These are phyloP conservation scores for Straminergon stramineum DNA, from an alignment of 225 moss, liverwort and hornwort genomes.

Conservation along the genomic window DNA sequence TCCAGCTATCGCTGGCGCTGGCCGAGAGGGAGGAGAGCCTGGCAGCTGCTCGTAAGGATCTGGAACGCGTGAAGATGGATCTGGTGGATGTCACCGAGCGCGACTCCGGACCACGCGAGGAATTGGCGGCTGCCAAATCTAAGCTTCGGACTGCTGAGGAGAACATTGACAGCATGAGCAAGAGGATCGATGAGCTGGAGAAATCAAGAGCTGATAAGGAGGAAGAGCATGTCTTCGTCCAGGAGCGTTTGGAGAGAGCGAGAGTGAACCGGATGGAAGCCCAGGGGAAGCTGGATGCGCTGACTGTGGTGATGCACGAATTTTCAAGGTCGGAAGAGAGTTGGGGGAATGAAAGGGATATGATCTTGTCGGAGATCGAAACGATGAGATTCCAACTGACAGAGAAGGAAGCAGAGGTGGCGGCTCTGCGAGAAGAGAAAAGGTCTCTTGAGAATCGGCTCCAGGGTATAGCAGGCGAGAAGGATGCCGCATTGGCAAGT, in stretches of 20 bases:
- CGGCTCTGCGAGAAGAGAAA: slow-evolving; percentile 10
- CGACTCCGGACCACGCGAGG: background rate
- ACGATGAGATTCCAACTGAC: background rate
- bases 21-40: slow-evolving; percentile 16
- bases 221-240: slow-evolving; percentile 1
- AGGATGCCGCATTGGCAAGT: slow-evolving; percentile 10
- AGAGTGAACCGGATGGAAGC: slow-evolving; percentile 8
- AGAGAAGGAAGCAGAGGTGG: slow-evolving; percentile 3
- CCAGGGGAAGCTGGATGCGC: slow-evolving; percentile 40
- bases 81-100: background rate
- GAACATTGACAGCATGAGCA: slow-evolving; percentile 14
- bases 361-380: slow-evolving; percentile 11
- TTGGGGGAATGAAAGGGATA: slow-evolving; percentile 22
- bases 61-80: slow-evolving; percentile 10
- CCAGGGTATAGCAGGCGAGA: background rate
- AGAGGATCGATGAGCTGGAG: slow-evolving; percentile 22
- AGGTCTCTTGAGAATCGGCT: slow-evolving; percentile 12
- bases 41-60: slow-evolving; percentile 1
- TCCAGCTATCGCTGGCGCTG: background rate
- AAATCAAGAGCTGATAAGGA: slow-evolving; percentile 19
- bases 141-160: slow-evolving; percentile 15
- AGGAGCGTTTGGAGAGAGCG: slow-evolving; percentile 12
- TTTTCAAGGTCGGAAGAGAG: slow-evolving; percentile 24
- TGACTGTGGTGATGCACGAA: slow-evolving; percentile 31
- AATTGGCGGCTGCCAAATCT: background rate